Evolutionary conservation across 2,329 filamentous ascomycete genomes (phyloP), one percentile per base, ranked within the genome.

Genomic region (Xylaria sp.): DNA sequence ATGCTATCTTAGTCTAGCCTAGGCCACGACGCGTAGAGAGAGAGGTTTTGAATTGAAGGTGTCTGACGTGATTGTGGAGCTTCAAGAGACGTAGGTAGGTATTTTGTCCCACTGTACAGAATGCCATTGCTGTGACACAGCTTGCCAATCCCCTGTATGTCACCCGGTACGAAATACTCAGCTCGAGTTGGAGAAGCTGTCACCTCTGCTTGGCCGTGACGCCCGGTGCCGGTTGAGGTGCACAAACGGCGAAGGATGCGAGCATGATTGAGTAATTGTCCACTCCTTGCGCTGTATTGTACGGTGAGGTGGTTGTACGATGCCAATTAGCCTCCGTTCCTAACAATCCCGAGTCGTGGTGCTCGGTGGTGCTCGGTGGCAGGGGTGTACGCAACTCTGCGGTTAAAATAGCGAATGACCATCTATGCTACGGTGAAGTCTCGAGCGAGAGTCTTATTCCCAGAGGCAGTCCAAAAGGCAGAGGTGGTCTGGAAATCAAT

Each of bases 61-160:
- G 32, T 42, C 42, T 61, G 57, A 61, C 27, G 58, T 47, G 21
- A 51, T 21, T 36, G 39, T 66, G 51, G 64, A 51, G 50, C 51
- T 66, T 34, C 34, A 9, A 66, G 42, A 36, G 34, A 64, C 12
- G 30, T 27, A 27, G 21, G 47, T 27, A 11, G 34, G 34, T 14
- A 54, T 27, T 4, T 27, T 27, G 24, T 27, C 24, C 24, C 32
- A 17, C 24, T 61, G 57, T 42, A 47, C 8, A 27, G 24, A 27
- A 27, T 47, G 9, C n/a, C 47, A 24, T 24, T 24, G 4, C n/a
- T 24, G 47, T 24, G 32, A 30, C 58, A 58, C 57, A 45, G 21
- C 21, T 45, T 57, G 64, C 51, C 34, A 30, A 61, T 27, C 24
- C 7, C 2, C 32, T 36, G 21, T 61, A 61, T 53, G 58, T 57